Percentiles rank a stretch among this genome's conserved stretches.
Conservation (phyloP, 2,329 filamentous ascomycete species). For the Aspergillus jensenii region DNA sequence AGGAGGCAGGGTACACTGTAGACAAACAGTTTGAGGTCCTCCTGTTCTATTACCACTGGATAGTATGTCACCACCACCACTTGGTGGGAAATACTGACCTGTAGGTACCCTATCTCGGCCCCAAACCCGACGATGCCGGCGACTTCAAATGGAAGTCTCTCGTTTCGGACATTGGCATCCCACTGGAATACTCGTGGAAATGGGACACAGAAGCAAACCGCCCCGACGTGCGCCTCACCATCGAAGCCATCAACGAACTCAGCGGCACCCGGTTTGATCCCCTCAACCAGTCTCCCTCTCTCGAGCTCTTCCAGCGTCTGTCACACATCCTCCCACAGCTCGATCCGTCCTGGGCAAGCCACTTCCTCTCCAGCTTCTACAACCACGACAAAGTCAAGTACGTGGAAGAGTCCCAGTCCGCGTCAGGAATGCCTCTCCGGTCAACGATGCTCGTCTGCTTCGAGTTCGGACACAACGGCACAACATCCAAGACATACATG, state of each 20-base stretch:
- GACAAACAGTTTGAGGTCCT: constrained; percentile 18
- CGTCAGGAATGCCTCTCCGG: background rate
- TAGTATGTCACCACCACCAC: background rate
- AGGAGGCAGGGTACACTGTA: constrained; percentile 14
- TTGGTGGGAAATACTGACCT: background rate
- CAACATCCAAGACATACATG: background rate
- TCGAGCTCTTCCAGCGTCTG: background rate
- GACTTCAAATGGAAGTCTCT: constrained; percentile 1
- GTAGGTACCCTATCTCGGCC: constrained; percentile 1
- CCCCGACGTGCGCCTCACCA: constrained; percentile 21
- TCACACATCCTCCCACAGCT: background rate
- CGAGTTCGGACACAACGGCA: background rate
- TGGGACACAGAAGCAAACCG: constrained; percentile 12
- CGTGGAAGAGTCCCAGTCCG: background rate
- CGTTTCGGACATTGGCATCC: constrained; percentile 12
- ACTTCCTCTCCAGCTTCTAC: constrained; percentile 5
- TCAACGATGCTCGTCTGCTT: background rate
- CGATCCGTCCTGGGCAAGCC: background rate
- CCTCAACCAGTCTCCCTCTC: background rate
- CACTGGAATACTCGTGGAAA: constrained; percentile 21
- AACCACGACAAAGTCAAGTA: background rate
- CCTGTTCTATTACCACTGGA: constrained; percentile 19
- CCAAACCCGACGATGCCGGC: background rate
- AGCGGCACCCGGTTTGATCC: constrained; percentile 1
- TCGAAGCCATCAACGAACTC: background rate